Evolutionary conservation across 1,284 basidiomycete species (phyloP).

Genomic region (Ustilago lituana): DNA sequence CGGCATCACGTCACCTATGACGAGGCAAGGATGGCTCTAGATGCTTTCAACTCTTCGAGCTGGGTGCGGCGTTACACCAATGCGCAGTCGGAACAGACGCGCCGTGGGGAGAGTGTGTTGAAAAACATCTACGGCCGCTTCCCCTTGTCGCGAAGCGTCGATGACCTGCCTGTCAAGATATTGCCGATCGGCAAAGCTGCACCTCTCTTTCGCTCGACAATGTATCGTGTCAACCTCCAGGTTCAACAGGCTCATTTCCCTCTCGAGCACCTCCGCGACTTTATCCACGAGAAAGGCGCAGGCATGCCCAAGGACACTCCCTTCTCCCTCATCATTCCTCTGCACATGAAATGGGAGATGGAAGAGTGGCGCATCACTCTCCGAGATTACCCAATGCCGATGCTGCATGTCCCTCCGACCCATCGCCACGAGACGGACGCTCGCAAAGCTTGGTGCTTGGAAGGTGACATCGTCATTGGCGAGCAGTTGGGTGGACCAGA

Average conservation of each 20-base stretch:
- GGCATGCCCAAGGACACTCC: conserved; percentile 78
- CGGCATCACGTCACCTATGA: conserved; percentile 49
- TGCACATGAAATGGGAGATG: conserved; percentile 80
- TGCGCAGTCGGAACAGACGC: conserved; percentile 68
- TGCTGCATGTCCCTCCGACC: conserved; percentile 69
- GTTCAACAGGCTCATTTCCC: conserved; percentile 76
- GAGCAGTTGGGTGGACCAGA: conserved; percentile 83
- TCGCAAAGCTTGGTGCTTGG: conserved; percentile 73
- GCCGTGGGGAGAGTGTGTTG: conserved; percentile 69
- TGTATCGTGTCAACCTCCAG: conserved; percentile 74
- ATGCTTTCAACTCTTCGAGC: conserved; percentile 79
- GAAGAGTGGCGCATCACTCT: conserved; percentile 75
- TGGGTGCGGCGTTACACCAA: conserved; percentile 73
- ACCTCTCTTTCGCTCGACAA: conserved; percentile 78
- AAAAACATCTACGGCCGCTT: conserved; percentile 63
- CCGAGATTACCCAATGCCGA: conserved; percentile 76
- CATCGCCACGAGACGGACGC: conserved; percentile 19
- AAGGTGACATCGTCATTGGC: conserved; percentile 84
- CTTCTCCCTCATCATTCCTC: conserved; percentile 84
- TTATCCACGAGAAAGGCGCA: conserved; percentile 76
- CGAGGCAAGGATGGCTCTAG: conserved; percentile 79
- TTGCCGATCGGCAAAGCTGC: conserved; percentile 71
- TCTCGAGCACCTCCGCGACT: conserved; percentile 73
- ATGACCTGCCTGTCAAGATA: conserved; percentile 70
- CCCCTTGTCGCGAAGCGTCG: conserved; percentile 26